Conservation (phyloP, 805 yeast species). For the Cyberlindnera xishuangbannaensis region DNA sequence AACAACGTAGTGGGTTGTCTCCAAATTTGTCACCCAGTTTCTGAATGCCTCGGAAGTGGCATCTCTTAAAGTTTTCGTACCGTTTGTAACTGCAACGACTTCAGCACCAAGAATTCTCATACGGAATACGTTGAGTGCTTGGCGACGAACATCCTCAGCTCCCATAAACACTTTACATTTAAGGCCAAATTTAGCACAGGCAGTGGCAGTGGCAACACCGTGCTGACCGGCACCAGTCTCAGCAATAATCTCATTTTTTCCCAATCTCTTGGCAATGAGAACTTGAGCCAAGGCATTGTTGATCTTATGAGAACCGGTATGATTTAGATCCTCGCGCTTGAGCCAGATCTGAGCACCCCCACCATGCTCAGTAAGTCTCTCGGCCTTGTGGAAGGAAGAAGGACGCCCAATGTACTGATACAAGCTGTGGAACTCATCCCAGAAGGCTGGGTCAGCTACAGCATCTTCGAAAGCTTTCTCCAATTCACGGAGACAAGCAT, state of each 20-base stretch:
- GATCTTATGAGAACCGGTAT: conserved; percentile 84
- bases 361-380: conserved; percentile 78
- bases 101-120: conserved; percentile 96
- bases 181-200: conserved; percentile 88
- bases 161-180: conserved; percentile 97
- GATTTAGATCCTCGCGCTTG: conserved; percentile 93
- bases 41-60: conserved; percentile 98
- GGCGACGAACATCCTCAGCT: conserved; percentile 98
- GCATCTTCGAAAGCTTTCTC: conserved; percentile 87
- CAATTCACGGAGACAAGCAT: conserved; percentile 83
- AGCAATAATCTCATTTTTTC: conserved; percentile 72
- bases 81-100: conserved; percentile 88
- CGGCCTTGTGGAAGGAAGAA: conserved; percentile 85
- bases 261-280: conserved; percentile 70
- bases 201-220: conserved; percentile 91
- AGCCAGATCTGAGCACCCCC: conserved; percentile 98
- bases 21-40: conserved; percentile 85
- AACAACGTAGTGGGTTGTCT: conserved; percentile 87
- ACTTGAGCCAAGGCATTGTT: conserved; percentile 83
- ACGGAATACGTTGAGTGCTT: conserved; percentile 95
- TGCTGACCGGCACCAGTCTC: conserved; percentile 95
- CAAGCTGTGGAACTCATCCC: conserved; percentile 84
- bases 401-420: conserved; percentile 97
- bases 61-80: conserved; percentile 94
- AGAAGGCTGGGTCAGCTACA: conserved; percentile 81